phyloP scores from a whole-genome alignment of 1,139 yeast species.

The Hansenula anomala region DNA sequence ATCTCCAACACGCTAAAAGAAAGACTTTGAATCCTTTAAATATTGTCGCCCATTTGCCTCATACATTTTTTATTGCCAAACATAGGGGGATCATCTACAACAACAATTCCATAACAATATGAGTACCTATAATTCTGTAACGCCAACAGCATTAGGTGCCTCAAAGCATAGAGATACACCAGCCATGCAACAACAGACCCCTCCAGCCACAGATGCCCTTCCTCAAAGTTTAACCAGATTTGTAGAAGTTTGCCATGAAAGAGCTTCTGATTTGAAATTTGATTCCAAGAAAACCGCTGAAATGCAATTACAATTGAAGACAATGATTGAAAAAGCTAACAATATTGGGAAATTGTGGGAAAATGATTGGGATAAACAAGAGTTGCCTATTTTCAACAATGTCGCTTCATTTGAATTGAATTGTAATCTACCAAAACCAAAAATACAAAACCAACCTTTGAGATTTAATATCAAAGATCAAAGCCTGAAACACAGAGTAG shows the following conservation, averaged over 20 bases:
- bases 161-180: constrained; percentile 1
- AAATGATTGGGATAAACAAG: constrained; percentile 58
- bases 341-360: constrained; percentile 39
- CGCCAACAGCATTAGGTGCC: constrained; percentile 9
- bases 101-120: too few species aligned
- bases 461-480: too few species aligned
- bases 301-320: constrained; percentile 42
- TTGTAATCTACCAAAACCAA: constrained; percentile 15
- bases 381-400: constrained; percentile 43
- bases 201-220: constrained; percentile 1
- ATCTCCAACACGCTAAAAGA: too few species aligned
- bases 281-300: constrained; percentile 26
- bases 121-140: constrained; percentile 14
- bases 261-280: constrained; percentile 28
- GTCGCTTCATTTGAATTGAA: constrained; percentile 12
- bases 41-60: too few species aligned
- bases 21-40: too few species aligned
- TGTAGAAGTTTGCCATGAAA: constrained; percentile 39
- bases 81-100: too few species aligned
- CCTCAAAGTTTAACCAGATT: constrained; percentile 33
- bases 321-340: constrained; percentile 47
- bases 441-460: too few species aligned
- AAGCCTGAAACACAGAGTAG: too few species aligned
- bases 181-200: background rate
- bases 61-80: too few species aligned